Evolutionary conservation across 1,284 basidiomycete species (phyloP), one percentile per base, ranked within the genome.

Genomic region (Moesziomyces sp.): DNA sequence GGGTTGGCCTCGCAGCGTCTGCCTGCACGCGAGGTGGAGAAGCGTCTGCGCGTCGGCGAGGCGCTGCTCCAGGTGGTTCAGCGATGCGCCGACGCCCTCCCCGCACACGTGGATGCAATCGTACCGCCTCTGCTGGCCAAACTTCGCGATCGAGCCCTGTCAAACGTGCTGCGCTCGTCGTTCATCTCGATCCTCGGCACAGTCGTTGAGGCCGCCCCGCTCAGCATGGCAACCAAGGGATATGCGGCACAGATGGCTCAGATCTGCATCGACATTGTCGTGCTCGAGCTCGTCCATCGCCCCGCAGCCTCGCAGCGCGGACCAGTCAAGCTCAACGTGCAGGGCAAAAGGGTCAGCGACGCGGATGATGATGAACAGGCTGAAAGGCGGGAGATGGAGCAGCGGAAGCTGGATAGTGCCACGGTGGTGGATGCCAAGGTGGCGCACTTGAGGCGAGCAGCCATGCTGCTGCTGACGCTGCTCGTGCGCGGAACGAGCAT

Each of bases 21-120:
- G 33, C 16, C 64, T 5, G 52, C 87, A 73, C 88, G 89, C 43
- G 91, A 93, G 67, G 85, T 97, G 38, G 93, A 97, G 81, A 87
- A 88, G 62, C 87, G 90, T 19, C 87, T 93, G n/a, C 87, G 94
- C 13, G 86, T 97, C 3, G 96, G 94, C 5, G 96, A 98, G 84
- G 93, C 93, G 1, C 85, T 98, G 13, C 89, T 89, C 5, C 89
- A 91, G 69, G 90, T 95, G 1, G 89, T 97, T 26, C 88, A 90
- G 70, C 86, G 90, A 42, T 91, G 89, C 58, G 93, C 92, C 9
- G 88, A 89, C 40, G 88, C 91, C 0, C 86, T 97, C 28, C 5
- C 82, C 87, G 10, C 90, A 92, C 81, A 64, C 59, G 11, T 58
- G 40, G 50, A 58, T 53, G 16, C 48, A 14, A 56, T 84, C 18